Percentiles rank a stretch among this genome's conserved stretches.
Conservation (phyloP, 1,284 basidiomycete genomes). For the Omphalotus olearius region DNA sequence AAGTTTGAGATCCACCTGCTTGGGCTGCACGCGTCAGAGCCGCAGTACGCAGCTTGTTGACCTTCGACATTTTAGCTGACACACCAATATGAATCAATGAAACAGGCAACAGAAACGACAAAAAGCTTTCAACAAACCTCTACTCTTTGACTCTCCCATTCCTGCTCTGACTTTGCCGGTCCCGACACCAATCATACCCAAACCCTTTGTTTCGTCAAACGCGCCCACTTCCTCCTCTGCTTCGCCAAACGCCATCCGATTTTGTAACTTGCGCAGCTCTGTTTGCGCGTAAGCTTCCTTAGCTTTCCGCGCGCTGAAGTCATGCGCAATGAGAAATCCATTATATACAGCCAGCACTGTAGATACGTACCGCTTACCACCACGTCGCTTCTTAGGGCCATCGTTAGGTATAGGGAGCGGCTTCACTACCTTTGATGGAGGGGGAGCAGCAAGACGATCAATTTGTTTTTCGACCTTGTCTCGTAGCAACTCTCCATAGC, state of each 20-base stretch:
- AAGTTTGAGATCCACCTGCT: slow-evolving; percentile 31
- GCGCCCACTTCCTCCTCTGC: slow-evolving; percentile 95
- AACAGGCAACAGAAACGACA: slow-evolving; percentile 6
- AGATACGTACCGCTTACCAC: slow-evolving; percentile 77
- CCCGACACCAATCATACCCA: slow-evolving; percentile 91
- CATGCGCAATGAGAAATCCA: slow-evolving; percentile 3
- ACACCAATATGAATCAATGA: slow-evolving; percentile 8
- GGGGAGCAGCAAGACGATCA: slow-evolving; percentile 90
- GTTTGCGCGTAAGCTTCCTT: slow-evolving; percentile 98
- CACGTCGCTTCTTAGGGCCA: slow-evolving; percentile 91
- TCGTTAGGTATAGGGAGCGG: slow-evolving; percentile 96
- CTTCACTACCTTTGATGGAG: slow-evolving; percentile 91
- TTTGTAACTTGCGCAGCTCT: slow-evolving; percentile 94
- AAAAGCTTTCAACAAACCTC: slow-evolving; percentile 57
- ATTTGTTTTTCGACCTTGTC: slow-evolving; percentile 91
- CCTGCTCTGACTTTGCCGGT: slow-evolving; percentile 88
- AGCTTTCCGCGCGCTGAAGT: slow-evolving; percentile 84
- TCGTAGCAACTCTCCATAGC: slow-evolving; percentile 76
- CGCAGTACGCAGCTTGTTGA: slow-evolving; percentile 88
- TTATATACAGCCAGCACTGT: background rate
- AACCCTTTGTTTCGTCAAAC: slow-evolving; percentile 93
- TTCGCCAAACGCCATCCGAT: slow-evolving; percentile 94
- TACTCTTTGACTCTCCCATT: slow-evolving; percentile 81
- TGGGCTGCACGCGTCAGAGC: slow-evolving; percentile 74
- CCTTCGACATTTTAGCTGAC: slow-evolving; percentile 93